These are phyloP conservation scores for Coccinonectria pachysandricola DNA, from an alignment of 2,329 filamentous ascomycete genomes.

Conservation along the genomic window DNA sequence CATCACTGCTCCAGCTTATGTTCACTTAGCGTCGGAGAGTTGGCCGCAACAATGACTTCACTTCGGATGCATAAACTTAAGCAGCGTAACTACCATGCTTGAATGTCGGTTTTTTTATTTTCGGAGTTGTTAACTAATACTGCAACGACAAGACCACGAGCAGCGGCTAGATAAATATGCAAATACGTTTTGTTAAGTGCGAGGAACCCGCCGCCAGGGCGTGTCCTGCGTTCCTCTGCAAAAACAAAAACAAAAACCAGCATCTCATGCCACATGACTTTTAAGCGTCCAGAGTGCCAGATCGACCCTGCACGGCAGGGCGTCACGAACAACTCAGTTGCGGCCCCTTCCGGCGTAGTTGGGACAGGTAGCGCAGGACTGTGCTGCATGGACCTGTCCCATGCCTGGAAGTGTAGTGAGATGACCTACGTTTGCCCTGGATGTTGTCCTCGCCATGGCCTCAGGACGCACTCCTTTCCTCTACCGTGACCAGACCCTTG, in stretches of 20 bases:
- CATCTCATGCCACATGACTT: conserved; percentile 20
- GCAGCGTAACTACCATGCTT: too few relatives aligned
- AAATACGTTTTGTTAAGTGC: conserved; percentile 26
- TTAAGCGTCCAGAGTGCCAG: conserved; percentile 10
- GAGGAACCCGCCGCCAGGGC: conserved; percentile 22
- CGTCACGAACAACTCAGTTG: conserved; percentile 8
- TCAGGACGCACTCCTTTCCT: conserved; percentile 3
- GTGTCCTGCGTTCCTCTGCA: conserved; percentile 15
- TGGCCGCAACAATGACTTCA: too few relatives aligned
- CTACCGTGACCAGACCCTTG: conserved; percentile 8
- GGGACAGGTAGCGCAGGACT: conserved; percentile 8
- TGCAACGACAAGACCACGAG: conserved; percentile 29
- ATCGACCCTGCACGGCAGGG: conserved; percentile 14
- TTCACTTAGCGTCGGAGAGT: too few relatives aligned
- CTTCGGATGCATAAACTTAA: too few relatives aligned
- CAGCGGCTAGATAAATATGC: conserved; percentile 27
- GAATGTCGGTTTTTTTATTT: conserved; percentile 19
- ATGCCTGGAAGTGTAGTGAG: conserved; percentile 15
- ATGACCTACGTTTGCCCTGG: conserved; percentile 18
- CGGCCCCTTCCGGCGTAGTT: conserved; percentile 6
- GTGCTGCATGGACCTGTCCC: conserved; percentile 9
- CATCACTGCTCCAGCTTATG: too few relatives aligned
- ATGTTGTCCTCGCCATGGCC: conserved; percentile 6
- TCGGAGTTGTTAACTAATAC: conserved; percentile 32
- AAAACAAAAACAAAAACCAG: conserved; percentile 24